Evolutionary conservation across 768 basidiomycete species (phyloP), one percentile per base, ranked within the genome.

Genomic region (Boletellus ananiceps): DNA sequence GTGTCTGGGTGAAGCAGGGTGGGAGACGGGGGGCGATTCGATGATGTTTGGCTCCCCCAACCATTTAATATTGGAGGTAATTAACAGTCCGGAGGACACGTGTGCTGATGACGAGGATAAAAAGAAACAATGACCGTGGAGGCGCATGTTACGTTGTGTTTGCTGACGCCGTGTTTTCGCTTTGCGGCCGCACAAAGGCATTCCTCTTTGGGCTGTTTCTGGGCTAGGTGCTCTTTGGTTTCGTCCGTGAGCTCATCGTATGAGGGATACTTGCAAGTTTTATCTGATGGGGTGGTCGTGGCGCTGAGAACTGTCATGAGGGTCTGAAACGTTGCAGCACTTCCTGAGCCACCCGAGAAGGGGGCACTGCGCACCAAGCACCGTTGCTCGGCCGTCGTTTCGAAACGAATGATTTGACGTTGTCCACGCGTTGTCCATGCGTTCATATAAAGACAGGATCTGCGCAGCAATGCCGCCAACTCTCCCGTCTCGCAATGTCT

Each of bases 1-100:
- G 14, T 58, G 55, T 32, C 29, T 65, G 33, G 33, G 12, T 2
- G 49, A 44, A 34, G 65, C 56, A 11, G 73, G 73, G 14, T 78
- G 77, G 76, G 69, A 71, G 51, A 67, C 62, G 25, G 58, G 44
- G 13, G 49, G 56, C 12, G 76, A 55, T 35, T 62, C 62, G 19
- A 57, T 64, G 62, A 59, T 63, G 67, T 50, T 68, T 19, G 62
- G 65, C 16, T 57, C 65, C 15, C 59, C 65, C 7, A 51, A 31
- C 19, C 46, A 55, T 52, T 27, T 69, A 1, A 56, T 68, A 18
- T 27, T 62, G 46, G 59, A 31, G 41, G 42, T 47, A 39, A 46
- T 48, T n/a, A 13, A 40, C 40, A 49, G 21, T 38, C 15, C 23
- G 14, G 9, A 8, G n/a, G 48, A 32, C 35, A 12, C 7, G 18